Conservation (phyloP, 805 yeast genomes). For the Ogataea paraovalis region DNA sequence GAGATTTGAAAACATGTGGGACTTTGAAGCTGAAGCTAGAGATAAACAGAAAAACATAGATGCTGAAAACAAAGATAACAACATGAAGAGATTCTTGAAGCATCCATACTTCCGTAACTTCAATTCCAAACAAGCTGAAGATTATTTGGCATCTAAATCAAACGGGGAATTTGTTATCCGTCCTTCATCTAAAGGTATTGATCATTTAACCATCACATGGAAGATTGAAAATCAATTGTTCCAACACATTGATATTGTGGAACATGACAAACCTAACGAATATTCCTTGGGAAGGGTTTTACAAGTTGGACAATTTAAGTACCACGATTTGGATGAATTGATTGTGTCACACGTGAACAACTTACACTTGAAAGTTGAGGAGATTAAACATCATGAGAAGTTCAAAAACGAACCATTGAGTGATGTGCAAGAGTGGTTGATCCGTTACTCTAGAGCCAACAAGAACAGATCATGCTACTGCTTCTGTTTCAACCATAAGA, state of each 20-base stretch:
- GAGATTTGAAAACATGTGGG: constrained; percentile 72
- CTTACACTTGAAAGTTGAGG: constrained; percentile 76
- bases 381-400: constrained; percentile 82
- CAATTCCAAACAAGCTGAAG: constrained; percentile 86
- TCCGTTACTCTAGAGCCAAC: constrained; percentile 85
- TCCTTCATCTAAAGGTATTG: constrained; percentile 87
- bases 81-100: constrained; percentile 73
- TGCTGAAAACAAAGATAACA: constrained; percentile 61
- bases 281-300: constrained; percentile 54
- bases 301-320: constrained; percentile 61
- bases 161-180: constrained; percentile 93
- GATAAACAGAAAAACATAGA: constrained; percentile 57
- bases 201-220: constrained; percentile 93
- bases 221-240: constrained; percentile 86
- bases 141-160: constrained; percentile 78
- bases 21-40: constrained; percentile 65
- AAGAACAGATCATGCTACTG: constrained; percentile 87
- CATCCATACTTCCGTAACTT: constrained; percentile 89
- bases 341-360: constrained; percentile 84
- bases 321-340: constrained; percentile 89
- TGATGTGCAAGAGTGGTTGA: constrained; percentile 83
- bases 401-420: constrained; percentile 75
- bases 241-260: constrained; percentile 87
- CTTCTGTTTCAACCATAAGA: constrained; percentile 83
- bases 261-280: constrained; percentile 64